phyloP scores from a whole-genome alignment of 1,284 basidiomycete genomes.

The Coniophora puteana region DNA sequence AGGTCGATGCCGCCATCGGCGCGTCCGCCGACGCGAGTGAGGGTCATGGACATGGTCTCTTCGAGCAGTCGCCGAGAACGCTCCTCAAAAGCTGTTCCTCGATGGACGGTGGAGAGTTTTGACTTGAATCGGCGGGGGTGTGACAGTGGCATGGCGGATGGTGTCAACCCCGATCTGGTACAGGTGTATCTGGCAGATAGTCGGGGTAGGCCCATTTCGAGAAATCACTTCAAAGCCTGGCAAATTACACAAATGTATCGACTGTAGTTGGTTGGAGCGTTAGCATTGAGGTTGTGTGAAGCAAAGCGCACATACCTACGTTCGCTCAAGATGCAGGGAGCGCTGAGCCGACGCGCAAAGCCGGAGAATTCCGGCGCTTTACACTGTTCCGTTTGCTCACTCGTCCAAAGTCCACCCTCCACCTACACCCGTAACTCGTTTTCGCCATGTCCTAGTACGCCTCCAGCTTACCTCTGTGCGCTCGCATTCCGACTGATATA shows the following conservation, averaged over 20 bases:
- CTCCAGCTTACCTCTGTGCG: neutral
- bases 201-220: too few species aligned
- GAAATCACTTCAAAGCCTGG: too few species aligned
- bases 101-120: slow-evolving; percentile 42
- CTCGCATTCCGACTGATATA: slow-evolving; percentile 12
- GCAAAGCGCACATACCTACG: neutral
- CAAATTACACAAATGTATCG: too few species aligned
- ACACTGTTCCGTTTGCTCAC: too few species aligned
- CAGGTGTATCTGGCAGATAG: too few species aligned
- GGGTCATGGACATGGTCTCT: slow-evolving; percentile 71
- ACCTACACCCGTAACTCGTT: slow-evolving; percentile 3
- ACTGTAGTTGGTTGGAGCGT: neutral
- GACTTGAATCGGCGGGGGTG: slow-evolving; percentile 7
- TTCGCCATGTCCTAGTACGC: slow-evolving; percentile 42
- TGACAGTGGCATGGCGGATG: neutral
- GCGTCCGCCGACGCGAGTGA: slow-evolving; percentile 73
- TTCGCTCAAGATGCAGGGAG: too few species aligned
- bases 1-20: slow-evolving; percentile 87
- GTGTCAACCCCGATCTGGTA: too few species aligned
- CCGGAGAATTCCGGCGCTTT: slow-evolving; percentile 24
- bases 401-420: slow-evolving; percentile 4
- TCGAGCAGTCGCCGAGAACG: slow-evolving; percentile 63
- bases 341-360: too few species aligned
- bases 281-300: slow-evolving; percentile 7
- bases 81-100: slow-evolving; percentile 76